A percentile compares a stretch with the other conserved stretches of the same genome.
Evolutionary conservation across 2,329 filamentous ascomycete species (phyloP).

Genomic region (Graphilbum fragrans): DNA sequence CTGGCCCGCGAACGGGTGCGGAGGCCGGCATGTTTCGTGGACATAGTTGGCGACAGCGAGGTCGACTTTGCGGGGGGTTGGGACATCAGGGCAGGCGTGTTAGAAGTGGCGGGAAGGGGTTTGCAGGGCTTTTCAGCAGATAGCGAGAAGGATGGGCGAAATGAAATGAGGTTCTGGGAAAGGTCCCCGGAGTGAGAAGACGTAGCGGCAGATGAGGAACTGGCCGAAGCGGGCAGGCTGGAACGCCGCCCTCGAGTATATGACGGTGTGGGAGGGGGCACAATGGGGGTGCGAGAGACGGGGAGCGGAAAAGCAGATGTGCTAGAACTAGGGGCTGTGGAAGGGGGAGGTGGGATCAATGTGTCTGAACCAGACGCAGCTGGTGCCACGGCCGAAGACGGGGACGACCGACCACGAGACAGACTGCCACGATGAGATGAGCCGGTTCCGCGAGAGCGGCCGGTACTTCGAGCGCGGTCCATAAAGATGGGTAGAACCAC

Average conservation of each 20-base stretch:
- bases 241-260: background rate
- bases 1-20: conserved; percentile 33
- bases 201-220: background rate
- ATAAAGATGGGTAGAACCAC: conserved; percentile 2
- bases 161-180: background rate
- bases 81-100: conserved; percentile 12
- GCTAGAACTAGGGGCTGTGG: background rate
- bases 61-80: conserved; percentile 25
- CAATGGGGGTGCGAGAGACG: background rate
- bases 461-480: conserved; percentile 10
- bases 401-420: conserved; percentile 1
- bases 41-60: conserved; percentile 15
- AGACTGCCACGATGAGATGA: conserved; percentile 8
- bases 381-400: background rate
- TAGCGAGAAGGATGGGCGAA: background rate
- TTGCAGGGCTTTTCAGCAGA: background rate
- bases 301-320: background rate
- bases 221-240: background rate
- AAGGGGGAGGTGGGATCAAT: background rate
- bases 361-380: background rate
- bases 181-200: background rate
- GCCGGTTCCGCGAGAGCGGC: conserved; percentile 10
- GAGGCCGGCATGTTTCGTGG: conserved; percentile 10
- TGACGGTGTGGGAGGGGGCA: background rate
- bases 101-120: background rate